A percentile compares a stretch with the other conserved stretches of the same genome.
Conservation (phyloP, 2,329 filamentous ascomycete genomes). For the Penicillium sp. region DNA sequence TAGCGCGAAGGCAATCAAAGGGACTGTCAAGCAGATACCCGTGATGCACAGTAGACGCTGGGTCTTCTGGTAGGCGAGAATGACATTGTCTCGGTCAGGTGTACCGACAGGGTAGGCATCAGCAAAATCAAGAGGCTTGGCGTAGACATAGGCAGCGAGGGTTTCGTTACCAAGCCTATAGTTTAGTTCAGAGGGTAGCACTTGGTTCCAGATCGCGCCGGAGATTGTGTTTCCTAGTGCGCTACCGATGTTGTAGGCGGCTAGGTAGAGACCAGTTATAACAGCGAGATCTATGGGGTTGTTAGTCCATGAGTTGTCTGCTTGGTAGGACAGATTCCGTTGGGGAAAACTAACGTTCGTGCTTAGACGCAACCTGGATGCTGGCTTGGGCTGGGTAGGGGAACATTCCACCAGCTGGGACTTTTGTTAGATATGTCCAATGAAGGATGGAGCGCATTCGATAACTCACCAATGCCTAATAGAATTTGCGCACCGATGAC, state of each 20-base stretch:
- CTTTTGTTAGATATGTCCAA: not conserved
- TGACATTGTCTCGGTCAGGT: conserved; percentile 42
- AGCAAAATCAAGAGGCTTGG: conserved; percentile 41
- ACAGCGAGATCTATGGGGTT: conserved; percentile 54
- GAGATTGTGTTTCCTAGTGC: conserved; percentile 61
- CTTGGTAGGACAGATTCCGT: not conserved
- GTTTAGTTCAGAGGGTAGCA: conserved; percentile 50
- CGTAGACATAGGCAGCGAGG: conserved; percentile 43
- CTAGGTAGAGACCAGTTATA: conserved; percentile 62
- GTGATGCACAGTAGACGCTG: conserved; percentile 52
- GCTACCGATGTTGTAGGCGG: conserved; percentile 62
- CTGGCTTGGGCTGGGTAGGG: conserved; percentile 52
- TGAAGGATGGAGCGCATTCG: too few relatives aligned
- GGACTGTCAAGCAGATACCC: conserved; percentile 49
- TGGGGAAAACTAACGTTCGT: conserved; percentile 41
- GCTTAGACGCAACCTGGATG: conserved; percentile 52
- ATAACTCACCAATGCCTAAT: conserved; percentile 53
- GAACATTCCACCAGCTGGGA: conserved; percentile 58
- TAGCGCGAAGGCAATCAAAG: conserved; percentile 48
- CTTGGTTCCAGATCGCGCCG: conserved; percentile 62
- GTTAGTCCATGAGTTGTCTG: not conserved
- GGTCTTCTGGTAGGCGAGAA: conserved; percentile 46
- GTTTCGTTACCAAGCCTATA: conserved; percentile 39
- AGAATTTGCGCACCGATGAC: conserved; percentile 63
- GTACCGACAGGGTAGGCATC: conserved; percentile 46